phyloP scores from a whole-genome alignment of 768 basidiomycete genomes.

The Calocybe indica region DNA sequence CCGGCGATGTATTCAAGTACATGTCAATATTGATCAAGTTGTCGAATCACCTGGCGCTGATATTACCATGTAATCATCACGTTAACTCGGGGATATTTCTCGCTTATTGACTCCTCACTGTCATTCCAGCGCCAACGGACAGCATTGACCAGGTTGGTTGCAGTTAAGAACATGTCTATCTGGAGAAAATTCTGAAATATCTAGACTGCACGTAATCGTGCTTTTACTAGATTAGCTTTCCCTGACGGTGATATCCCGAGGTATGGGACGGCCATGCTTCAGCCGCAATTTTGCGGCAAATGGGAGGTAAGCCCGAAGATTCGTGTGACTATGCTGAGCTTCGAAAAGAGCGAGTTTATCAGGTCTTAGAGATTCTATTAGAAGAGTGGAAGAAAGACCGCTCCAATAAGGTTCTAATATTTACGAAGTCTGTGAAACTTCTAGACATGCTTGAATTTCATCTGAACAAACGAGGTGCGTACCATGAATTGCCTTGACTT shows the following conservation, averaged over 20 bases:
- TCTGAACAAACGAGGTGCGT: conserved; percentile 48
- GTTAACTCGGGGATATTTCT: conserved; percentile 1
- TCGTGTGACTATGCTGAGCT: too few species aligned
- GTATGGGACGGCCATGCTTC: conserved; percentile 56
- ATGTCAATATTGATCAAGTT: conserved; percentile 82
- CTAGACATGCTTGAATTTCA: conserved; percentile 82
- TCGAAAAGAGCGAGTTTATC: neutral
- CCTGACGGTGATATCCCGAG: conserved; percentile 49
- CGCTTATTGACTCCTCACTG: neutral
- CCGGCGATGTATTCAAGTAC: conserved; percentile 68
- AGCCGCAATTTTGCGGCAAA: conserved; percentile 73
- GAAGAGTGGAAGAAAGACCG: conserved; percentile 58
- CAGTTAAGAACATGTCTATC: neutral
- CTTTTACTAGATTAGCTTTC: conserved; percentile 58
- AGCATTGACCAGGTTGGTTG: conserved; percentile 56
- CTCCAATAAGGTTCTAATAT: conserved; percentile 86
- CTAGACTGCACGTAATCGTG: conserved; percentile 43
- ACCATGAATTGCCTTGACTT: neutral
- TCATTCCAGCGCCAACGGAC: conserved; percentile 54
- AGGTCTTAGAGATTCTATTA: conserved; percentile 67
- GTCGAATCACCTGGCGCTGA: conserved; percentile 83
- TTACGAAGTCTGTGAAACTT: conserved; percentile 89
- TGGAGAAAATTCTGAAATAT: neutral
- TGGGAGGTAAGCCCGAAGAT: conserved; percentile 56
- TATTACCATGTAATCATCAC: conserved; percentile 62